Evolutionary conservation across 176 grass and related monocot genomes (phyloP).

Genomic region (Otatea glauca): DNA sequence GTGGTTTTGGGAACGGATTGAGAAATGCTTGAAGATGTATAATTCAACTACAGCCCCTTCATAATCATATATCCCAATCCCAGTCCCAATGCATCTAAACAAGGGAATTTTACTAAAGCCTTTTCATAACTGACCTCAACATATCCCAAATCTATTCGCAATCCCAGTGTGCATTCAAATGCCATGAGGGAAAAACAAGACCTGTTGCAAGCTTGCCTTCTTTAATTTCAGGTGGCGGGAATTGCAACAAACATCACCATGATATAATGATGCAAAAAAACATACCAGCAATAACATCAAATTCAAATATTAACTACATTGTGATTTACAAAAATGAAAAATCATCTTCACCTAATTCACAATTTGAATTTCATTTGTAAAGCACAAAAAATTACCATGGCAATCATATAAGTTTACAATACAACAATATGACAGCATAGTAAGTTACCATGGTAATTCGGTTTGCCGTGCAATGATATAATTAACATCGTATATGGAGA

Average conservation of each 20-base stretch:
- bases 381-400: not conserved
- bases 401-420: not conserved
- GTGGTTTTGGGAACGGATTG: not conserved
- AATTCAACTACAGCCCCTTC: not conserved
- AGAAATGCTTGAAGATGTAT: not conserved
- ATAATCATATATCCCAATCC: not conserved
- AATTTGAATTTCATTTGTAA: slow-evolving; percentile 5
- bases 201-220: not conserved
- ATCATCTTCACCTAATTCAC: not conserved
- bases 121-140: not conserved
- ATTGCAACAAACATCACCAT: not conserved
- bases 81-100: not conserved
- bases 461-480: not conserved
- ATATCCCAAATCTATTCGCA: not conserved
- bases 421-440: not conserved
- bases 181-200: not conserved
- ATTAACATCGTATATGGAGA: not conserved
- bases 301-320: too few species aligned
- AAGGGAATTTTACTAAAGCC: not conserved
- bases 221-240: not conserved
- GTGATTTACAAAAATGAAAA: not conserved
- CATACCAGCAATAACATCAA: not conserved
- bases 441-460: not conserved
- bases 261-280: not conserved
- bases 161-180: not conserved